Percentiles rank a stretch among this genome's conserved stretches.
phyloP scores from a whole-genome alignment of 768 basidiomycete species.

The Cystobasidium ongulense region DNA sequence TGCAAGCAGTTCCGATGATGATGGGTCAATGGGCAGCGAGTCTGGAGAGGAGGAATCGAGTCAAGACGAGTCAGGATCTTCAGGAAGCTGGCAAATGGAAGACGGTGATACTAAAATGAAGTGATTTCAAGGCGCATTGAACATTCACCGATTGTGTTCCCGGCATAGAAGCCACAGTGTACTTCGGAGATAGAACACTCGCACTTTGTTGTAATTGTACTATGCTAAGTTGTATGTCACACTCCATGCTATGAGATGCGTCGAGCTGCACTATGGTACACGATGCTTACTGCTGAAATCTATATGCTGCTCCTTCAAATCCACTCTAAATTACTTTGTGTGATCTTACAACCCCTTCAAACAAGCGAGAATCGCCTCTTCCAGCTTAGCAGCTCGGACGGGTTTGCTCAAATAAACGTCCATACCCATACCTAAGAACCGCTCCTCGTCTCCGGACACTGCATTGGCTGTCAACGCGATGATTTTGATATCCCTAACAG shows the following conservation, averaged over 20 bases:
- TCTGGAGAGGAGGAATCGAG: neutral
- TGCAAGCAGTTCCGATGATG: neutral
- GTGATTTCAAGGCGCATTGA: neutral
- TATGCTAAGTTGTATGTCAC: too few relatives aligned
- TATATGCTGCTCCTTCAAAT: too few relatives aligned
- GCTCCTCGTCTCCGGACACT: slow-evolving; percentile 75
- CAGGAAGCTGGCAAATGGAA: slow-evolving; percentile 21
- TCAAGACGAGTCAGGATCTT: neutral
- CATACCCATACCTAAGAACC: slow-evolving; percentile 65
- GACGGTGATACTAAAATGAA: slow-evolving; percentile 14
- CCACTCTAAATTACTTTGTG: too few relatives aligned
- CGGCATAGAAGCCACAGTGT: too few relatives aligned
- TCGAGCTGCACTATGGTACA: too few relatives aligned
- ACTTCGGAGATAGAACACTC: too few relatives aligned
- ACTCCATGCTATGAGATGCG: too few relatives aligned
- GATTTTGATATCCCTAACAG: slow-evolving; percentile 57
- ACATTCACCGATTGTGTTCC: too few relatives aligned
- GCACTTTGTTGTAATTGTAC: too few relatives aligned
- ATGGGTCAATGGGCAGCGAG: neutral
- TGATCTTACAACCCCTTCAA: neutral
- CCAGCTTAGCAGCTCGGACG: slow-evolving; percentile 15
- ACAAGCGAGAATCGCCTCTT: neutral
- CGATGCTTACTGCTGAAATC: too few relatives aligned
- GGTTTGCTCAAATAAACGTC: slow-evolving; percentile 41
- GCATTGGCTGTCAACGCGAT: slow-evolving; percentile 94